Evolutionary conservation across 129 eudicot species (phyloP).

Genomic region (Chrysanthemum seticuspe): DNA sequence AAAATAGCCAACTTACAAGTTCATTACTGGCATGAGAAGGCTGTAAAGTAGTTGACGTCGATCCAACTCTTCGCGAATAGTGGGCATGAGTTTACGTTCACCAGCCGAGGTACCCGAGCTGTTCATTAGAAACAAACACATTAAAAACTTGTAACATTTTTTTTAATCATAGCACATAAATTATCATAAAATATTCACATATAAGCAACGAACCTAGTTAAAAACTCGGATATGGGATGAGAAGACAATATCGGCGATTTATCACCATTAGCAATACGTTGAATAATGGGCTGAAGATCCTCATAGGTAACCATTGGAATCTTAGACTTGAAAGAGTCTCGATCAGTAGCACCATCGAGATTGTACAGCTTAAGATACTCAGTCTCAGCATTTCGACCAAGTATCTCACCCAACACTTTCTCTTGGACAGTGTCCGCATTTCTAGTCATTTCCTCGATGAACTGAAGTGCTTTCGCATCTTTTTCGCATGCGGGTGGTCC

Average conservation of each 20-base stretch:
- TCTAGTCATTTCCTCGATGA: constrained; percentile 89
- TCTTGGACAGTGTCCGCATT: constrained; percentile 78
- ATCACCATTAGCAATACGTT: constrained; percentile 85
- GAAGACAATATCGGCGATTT: constrained; percentile 74
- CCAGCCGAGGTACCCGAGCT: constrained; percentile 99
- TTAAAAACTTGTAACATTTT: background rate
- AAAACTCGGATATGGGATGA: constrained; percentile 89
- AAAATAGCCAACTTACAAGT: constrained; percentile 57
- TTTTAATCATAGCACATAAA: too few relatives aligned
- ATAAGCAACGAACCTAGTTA: constrained; percentile 58
- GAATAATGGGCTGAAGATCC: constrained; percentile 85
- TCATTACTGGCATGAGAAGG: constrained; percentile 97
- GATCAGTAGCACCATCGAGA: constrained; percentile 62
- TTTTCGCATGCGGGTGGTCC: constrained; percentile 88
- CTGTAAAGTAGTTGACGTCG: constrained; percentile 92
- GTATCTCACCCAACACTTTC: constrained; percentile 65
- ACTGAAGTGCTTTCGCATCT: constrained; percentile 80
- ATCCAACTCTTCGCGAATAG: constrained; percentile 86
- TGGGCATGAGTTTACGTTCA: constrained; percentile 92
- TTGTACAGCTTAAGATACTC: constrained; percentile 59
- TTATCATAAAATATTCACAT: too few relatives aligned
- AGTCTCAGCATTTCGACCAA: constrained; percentile 62
- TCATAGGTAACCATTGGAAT: constrained; percentile 80
- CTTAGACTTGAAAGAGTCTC: constrained; percentile 60
- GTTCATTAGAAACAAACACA: constrained; percentile 8